Evolutionary conservation across 495 filamentous ascomycete genomes (phyloP).

Genomic region (Aspergillus kassunensis): DNA sequence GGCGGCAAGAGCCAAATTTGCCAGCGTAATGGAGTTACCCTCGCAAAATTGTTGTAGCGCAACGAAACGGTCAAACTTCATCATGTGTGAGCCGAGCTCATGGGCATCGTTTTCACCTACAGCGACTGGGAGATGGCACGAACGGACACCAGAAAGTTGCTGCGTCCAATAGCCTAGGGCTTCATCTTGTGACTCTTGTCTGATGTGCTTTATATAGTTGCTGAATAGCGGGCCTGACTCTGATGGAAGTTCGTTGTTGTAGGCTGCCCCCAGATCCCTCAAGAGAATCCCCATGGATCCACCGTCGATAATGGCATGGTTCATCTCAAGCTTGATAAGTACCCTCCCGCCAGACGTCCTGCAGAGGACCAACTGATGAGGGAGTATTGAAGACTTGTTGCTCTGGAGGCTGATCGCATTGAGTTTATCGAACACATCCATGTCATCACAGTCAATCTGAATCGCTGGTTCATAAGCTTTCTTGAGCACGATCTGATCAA

Average conservation of each 20-base stretch:
- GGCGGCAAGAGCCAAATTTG: constrained; percentile 49
- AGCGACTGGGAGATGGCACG: constrained; percentile 38
- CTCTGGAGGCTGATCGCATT: constrained; percentile 31
- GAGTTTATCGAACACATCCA: constrained; percentile 31
- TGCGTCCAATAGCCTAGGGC: constrained; percentile 48
- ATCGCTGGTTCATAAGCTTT: constrained; percentile 32
- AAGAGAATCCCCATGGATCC: constrained; percentile 39
- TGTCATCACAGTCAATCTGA: constrained; percentile 39
- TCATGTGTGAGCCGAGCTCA: constrained; percentile 21
- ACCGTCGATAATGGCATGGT: constrained; percentile 51
- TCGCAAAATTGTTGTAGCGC: constrained; percentile 46
- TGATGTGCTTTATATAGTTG: constrained; percentile 52
- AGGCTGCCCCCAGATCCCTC: constrained; percentile 41
- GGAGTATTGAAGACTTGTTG: constrained; percentile 33
- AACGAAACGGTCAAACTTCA: constrained; percentile 24
- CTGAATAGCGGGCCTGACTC: constrained; percentile 49
- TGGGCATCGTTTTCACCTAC: constrained; percentile 4
- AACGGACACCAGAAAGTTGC: constrained; percentile 34
- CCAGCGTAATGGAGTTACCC: constrained; percentile 43
- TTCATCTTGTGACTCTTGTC: constrained; percentile 27
- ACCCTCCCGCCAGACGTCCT: constrained; percentile 36
- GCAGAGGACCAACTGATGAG: constrained; percentile 49
- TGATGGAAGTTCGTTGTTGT: constrained; percentile 35
- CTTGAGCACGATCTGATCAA: constrained; percentile 52
- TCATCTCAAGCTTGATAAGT: constrained; percentile 52